Evolutionary conservation across 169 alveolate genomes (phyloP), one percentile per base, ranked within the genome.

Genomic region (Babesia sp.): DNA sequence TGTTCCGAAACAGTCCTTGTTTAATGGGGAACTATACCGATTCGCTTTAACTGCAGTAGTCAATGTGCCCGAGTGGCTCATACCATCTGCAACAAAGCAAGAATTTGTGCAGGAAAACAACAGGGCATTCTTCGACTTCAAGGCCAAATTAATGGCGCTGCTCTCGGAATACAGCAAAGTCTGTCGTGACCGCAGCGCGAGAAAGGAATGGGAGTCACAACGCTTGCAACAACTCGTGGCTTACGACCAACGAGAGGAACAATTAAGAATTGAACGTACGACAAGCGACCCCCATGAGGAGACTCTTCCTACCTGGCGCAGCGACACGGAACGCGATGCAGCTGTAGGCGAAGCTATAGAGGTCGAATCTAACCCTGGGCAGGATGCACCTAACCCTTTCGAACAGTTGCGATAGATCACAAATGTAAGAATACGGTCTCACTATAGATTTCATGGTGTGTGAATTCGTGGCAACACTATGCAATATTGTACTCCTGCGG

Each of bases 51-150:
- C 96, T 16, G 96, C 93, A 20, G 84, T 91, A 60, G 87, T 91
- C 8, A 91, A 88, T 66, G 97, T 94, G 14, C 97, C 97, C 1
- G 89, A 90, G 63, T 94, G 97, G 97, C 91, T 94, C 50, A 66
- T 89, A 16, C 96, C 97, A 16, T 84, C 97, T 26, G 83, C 90
- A 44, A 92, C 86, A 46, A 94, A 94, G 84, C 97, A 94, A 61
- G 97, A 94, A 66, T 94, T 94, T 60, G 79, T 91, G 0, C 94
- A 91, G 42, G 97, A 94, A 71, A 86, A 89, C 90, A 92, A 93
- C 83, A 68, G 67, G 71, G 93, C 93, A 33, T 93, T 86, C 77
- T 75, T 90, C 42, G 89, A 85, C 44, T 93, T 93, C 82, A 92
- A 92, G 76, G 74, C 84, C n/a, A 81, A 84, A 56, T 57, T 87